Evolutionary conservation across 73 alveolate genomes (phyloP).

Genomic region (Breviolum minutum): DNA sequence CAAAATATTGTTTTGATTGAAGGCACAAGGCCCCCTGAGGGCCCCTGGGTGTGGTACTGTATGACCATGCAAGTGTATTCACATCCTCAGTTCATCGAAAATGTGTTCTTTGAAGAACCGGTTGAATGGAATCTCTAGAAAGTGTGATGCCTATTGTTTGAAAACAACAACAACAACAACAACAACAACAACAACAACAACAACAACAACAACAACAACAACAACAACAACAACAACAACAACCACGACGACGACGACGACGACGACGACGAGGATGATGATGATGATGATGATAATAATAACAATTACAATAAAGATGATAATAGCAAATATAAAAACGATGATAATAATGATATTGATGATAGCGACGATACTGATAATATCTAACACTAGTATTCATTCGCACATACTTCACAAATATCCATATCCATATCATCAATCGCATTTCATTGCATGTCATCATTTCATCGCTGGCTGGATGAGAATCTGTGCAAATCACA

Average conservation of each 20-base stretch:
- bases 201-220: background rate
- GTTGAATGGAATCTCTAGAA: background rate
- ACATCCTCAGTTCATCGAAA: background rate
- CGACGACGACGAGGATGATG: background rate
- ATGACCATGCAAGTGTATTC: slow-evolving; percentile 4
- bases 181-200: background rate
- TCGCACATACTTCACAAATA: no score
- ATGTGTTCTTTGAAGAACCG: background rate
- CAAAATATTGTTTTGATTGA: no score
- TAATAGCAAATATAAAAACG: background rate
- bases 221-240: no score
- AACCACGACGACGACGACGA: no score
- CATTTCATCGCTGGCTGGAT: no score
- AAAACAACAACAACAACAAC: no score
- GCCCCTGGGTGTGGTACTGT: background rate
- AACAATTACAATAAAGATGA: background rate
- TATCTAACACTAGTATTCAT: no score
- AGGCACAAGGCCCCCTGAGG: no score
- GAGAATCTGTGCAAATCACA: no score
- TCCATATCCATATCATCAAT: no score
- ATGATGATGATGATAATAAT: background rate
- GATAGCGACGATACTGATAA: background rate
- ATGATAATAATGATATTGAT: background rate
- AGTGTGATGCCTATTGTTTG: background rate
- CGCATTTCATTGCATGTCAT: no score